Evolutionary conservation across 768 basidiomycete species (phyloP).

Genomic region (Mrakia gelida): DNA sequence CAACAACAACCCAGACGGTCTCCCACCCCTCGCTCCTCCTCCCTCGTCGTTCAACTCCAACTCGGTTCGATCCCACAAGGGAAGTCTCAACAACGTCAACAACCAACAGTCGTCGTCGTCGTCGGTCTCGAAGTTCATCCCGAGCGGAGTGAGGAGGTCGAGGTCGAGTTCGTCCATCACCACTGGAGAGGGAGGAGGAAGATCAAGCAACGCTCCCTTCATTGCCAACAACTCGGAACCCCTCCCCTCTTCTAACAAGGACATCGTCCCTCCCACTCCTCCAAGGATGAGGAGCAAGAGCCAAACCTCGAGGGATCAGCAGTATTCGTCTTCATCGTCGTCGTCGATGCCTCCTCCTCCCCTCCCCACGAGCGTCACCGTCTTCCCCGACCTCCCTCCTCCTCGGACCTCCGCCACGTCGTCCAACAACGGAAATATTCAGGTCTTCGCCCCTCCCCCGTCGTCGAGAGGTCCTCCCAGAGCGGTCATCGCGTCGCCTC

Average conservation of each 20-base stretch:
- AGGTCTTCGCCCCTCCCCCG: not conserved
- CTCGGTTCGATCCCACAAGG: not conserved
- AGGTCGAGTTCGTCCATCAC: not conserved
- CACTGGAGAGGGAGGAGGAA: not conserved
- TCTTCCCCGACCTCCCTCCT: not conserved
- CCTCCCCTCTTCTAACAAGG: not conserved
- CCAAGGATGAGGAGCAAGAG: constrained; percentile 7
- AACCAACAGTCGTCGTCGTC: not conserved
- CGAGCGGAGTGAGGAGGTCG: not conserved
- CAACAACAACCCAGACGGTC: not conserved
- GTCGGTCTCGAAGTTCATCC: not conserved
- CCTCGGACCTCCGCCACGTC: not conserved
- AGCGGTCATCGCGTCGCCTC: too few species aligned
- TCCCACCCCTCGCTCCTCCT: not conserved
- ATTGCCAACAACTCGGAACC: constrained; percentile 1
- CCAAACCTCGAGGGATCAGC: not conserved
- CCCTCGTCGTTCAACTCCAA: constrained; percentile 8
- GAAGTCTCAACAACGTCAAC: not conserved
- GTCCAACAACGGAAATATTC: not conserved
- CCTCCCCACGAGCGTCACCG: not conserved
- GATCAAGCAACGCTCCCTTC: not conserved
- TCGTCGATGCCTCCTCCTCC: not conserved
- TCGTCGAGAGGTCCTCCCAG: too few species aligned
- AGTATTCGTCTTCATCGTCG: not conserved
- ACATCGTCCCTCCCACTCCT: not conserved